phyloP scores from a whole-genome alignment of 73 alveolate genomes.

The Blepharisma stoltei region DNA sequence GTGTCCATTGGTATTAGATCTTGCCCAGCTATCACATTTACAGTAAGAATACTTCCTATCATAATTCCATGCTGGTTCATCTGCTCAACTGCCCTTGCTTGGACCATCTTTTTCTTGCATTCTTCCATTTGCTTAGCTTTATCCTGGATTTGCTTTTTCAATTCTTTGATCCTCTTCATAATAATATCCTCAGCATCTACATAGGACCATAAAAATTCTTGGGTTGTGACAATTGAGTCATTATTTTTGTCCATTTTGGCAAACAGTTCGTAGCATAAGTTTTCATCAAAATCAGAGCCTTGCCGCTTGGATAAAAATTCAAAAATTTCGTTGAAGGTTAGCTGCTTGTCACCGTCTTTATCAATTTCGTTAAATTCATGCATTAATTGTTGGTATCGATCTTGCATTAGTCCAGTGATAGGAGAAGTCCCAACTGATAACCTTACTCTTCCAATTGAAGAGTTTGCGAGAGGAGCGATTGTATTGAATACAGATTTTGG shows the following conservation, averaged over 20 bases:
- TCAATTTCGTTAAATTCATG: constrained; percentile 16
- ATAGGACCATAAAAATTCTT: constrained; percentile 11
- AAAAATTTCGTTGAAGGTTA: not conserved
- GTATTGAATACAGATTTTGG: too few relatives aligned
- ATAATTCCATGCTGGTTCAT: constrained; percentile 59
- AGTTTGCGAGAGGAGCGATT: not conserved
- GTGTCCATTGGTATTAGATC: constrained; percentile 55
- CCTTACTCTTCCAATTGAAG: not conserved
- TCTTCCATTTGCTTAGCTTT: not conserved
- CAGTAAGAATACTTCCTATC: constrained; percentile 53
- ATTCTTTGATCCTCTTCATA: not conserved
- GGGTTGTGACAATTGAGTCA: not conserved
- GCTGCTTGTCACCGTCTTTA: not conserved
- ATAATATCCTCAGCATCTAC: not conserved
- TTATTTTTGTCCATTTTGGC: constrained; percentile 9
- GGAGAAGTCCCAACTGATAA: not conserved
- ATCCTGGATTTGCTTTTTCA: not conserved
- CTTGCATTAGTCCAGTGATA: not conserved
- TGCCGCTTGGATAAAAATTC: not conserved
- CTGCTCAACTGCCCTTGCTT: constrained; percentile 30
- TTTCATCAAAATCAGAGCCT: not conserved
- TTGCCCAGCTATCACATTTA: constrained; percentile 56
- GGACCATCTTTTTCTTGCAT: not conserved
- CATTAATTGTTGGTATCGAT: not conserved
- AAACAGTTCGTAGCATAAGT: not conserved